phyloP scores from a whole-genome alignment of 305 asterid species.

The Fraxinus platypoda region DNA sequence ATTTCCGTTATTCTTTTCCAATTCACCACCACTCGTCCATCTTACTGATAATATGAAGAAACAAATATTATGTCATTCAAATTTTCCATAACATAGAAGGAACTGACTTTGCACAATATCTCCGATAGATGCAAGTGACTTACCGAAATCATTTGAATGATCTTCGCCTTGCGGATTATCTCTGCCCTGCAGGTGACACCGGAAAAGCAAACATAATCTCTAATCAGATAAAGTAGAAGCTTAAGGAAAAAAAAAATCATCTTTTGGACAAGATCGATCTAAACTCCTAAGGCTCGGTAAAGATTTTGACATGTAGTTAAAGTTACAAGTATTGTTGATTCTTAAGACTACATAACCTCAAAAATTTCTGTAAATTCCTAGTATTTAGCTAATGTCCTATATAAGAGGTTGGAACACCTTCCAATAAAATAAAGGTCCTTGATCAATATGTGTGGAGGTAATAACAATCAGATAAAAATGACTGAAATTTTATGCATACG shows the following conservation, averaged over 20 bases:
- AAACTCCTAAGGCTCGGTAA: background rate
- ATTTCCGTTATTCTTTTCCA: background rate
- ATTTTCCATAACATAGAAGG: background rate
- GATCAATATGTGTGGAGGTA: background rate
- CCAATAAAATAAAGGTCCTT: background rate
- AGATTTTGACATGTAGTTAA: background rate
- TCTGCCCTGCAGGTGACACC: slow-evolving; percentile 35
- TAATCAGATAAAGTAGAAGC: background rate
- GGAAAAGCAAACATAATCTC: background rate
- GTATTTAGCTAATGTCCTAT: background rate
- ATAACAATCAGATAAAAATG: too few species aligned
- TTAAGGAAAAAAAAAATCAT: background rate
- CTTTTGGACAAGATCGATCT: background rate
- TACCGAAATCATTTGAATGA: slow-evolving; percentile 29
- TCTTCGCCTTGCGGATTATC: slow-evolving; percentile 25
- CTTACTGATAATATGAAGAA: slow-evolving; percentile 23
- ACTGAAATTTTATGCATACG: too few species aligned
- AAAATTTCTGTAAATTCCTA: background rate
- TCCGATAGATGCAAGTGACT: slow-evolving; percentile 8
- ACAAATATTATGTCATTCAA: background rate
- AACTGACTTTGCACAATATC: background rate
- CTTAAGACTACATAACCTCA: background rate
- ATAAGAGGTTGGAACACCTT: background rate
- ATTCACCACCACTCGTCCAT: slow-evolving; percentile 31
- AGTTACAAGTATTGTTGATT: background rate